phyloP scores from a whole-genome alignment of 768 basidiomycete species.

The Naematelia encephala region DNA sequence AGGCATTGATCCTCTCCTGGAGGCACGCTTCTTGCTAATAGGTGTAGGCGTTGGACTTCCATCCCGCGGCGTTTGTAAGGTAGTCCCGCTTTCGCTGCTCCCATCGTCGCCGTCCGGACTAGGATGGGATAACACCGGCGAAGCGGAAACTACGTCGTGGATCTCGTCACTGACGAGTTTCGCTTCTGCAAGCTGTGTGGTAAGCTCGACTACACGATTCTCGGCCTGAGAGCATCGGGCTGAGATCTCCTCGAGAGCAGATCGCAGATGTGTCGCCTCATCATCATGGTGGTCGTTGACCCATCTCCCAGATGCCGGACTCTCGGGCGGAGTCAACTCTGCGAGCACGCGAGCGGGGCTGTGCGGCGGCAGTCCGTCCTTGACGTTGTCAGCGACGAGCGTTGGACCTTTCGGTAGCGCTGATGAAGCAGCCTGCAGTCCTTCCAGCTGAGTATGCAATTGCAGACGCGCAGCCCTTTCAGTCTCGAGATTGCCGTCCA shows the following conservation, averaged over 20 bases:
- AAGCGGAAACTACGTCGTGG: constrained; percentile 19
- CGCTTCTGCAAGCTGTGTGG: constrained; percentile 82
- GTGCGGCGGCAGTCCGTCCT: constrained; percentile 2
- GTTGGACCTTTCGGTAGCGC: not conserved
- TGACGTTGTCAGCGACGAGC: not conserved
- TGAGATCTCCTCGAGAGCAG: constrained; percentile 32
- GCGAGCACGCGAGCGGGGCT: not conserved
- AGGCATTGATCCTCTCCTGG: constrained; percentile 26
- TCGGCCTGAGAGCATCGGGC: constrained; percentile 73
- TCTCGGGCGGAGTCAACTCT: constrained; percentile 28
- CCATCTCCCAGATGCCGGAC: constrained; percentile 7
- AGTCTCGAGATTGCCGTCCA: not conserved
- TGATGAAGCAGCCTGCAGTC: constrained; percentile 1
- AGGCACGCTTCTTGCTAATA: not conserved
- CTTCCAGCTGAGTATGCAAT: constrained; percentile 33
- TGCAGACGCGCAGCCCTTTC: constrained; percentile 36
- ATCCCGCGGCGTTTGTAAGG: constrained; percentile 24
- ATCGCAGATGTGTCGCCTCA: constrained; percentile 64
- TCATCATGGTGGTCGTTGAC: constrained; percentile 18
- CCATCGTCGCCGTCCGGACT: constrained; percentile 16
- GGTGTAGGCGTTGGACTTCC: constrained; percentile 19
- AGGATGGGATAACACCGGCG: constrained; percentile 9
- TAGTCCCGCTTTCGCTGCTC: constrained; percentile 25
- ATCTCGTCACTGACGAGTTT: constrained; percentile 56
- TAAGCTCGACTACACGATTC: constrained; percentile 86